Conservation (phyloP, 148 eudicot species). For the Limonium bicolor region DNA sequence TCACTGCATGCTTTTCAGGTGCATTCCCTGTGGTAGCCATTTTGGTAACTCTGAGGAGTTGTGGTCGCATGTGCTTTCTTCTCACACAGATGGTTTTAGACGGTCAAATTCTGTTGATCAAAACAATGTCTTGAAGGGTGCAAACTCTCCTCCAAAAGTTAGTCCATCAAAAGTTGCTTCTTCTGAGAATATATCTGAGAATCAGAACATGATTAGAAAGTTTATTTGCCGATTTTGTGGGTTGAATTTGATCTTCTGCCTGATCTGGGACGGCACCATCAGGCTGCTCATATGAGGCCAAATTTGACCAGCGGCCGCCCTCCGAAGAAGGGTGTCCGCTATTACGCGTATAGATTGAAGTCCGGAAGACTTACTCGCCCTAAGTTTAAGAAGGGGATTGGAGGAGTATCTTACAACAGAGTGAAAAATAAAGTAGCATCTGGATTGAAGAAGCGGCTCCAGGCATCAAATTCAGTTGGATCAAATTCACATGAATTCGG, state of each 20-base stretch:
- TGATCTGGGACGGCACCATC: constrained; percentile 97
- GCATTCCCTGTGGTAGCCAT: constrained; percentile 77
- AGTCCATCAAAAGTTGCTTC: constrained; percentile 10
- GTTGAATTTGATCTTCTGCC: constrained; percentile 86
- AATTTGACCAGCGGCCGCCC: constrained; percentile 26
- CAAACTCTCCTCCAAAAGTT: constrained; percentile 19
- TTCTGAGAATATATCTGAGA: constrained; percentile 25
- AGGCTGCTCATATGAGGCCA: constrained; percentile 88
- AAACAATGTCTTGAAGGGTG: constrained; percentile 4
- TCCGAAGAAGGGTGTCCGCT: constrained; percentile 58
- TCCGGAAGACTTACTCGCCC: constrained; percentile 72
- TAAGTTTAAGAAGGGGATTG: constrained; percentile 16
- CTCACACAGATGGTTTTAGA: constrained; percentile 53
- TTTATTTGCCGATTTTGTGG: constrained; percentile 86
- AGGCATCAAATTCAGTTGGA: neutral
- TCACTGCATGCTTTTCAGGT: constrained; percentile 88
- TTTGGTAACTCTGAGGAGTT: constrained; percentile 77
- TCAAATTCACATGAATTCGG: constrained; percentile 20
- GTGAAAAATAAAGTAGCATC: constrained; percentile 50
- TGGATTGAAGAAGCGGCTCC: constrained; percentile 51
- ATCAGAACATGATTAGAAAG: constrained; percentile 27
- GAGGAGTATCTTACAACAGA: constrained; percentile 39
- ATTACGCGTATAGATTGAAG: constrained; percentile 66
- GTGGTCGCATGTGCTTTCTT: constrained; percentile 80
- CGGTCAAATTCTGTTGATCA: constrained; percentile 27